phyloP scores from a whole-genome alignment of 805 yeast genomes.

The Starmerella floricola region DNA sequence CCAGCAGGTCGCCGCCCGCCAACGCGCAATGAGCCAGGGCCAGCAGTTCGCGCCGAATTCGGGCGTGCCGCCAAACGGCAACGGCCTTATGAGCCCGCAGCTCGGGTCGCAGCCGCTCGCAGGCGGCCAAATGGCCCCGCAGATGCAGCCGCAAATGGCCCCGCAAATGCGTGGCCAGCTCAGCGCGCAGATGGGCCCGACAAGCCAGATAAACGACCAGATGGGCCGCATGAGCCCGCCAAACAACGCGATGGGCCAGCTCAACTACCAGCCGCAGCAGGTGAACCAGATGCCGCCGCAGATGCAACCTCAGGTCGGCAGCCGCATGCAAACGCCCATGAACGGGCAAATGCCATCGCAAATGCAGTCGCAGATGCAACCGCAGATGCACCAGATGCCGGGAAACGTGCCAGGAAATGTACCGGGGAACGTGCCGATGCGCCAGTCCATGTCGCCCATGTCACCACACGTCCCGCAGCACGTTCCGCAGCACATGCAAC shows the following conservation, averaged over 20 bases:
- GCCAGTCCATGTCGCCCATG: background rate
- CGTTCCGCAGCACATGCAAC: too few species aligned
- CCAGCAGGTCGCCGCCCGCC: constrained; percentile 13
- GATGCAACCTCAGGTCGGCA: background rate
- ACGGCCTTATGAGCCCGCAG: constrained; percentile 5
- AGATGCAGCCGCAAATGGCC: background rate
- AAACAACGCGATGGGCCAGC: too few species aligned
- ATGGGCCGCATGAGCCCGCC: background rate
- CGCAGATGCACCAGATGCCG: constrained; percentile 5
- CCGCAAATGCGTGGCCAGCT: background rate
- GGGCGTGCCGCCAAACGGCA: background rate
- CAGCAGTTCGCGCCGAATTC: background rate
- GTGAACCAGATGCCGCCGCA: background rate
- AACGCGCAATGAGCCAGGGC: constrained; percentile 1
- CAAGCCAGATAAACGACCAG: constrained; percentile 3
- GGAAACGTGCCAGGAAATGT: background rate
- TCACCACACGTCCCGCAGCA: constrained; percentile 1
- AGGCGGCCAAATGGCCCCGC: background rate
- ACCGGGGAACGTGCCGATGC: background rate
- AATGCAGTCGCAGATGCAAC: constrained; percentile 1
- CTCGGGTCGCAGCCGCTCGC: background rate
- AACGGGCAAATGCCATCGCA: constrained; percentile 1
- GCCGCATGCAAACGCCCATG: constrained; percentile 4
- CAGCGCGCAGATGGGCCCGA: constrained; percentile 1
- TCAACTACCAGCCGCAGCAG: constrained; percentile 2